Evolutionary conservation across 768 basidiomycete species (phyloP), one percentile per base, ranked within the genome.

Genomic region (Suillus alpinus): DNA sequence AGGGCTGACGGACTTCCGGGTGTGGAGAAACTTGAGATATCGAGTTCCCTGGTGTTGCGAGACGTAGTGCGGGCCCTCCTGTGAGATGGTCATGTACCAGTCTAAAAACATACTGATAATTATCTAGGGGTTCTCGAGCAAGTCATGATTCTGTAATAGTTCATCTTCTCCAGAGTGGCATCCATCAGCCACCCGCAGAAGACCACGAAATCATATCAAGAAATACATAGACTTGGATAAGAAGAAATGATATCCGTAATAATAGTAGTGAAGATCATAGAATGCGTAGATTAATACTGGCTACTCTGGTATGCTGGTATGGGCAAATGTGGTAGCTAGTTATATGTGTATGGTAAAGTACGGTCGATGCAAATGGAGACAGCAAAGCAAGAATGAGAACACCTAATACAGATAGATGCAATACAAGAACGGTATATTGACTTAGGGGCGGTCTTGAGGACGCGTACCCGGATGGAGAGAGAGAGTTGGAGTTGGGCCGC

Each of bases 1-100:
- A 84, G 96, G 44, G 95, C 89, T 2, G 96, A 98, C 69, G 76
- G 73, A 31, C 68, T 88, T 44, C 69, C 76, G 6, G 89, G 83
- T 8, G 75, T 96, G 56, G 86, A 90, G 64, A 92, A 94, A 75
- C 80, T 97, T 60, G 92, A 95, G 61, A 79, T 91, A 60, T 75
- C 83, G 5, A 88, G 86, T 50, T 91, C 94, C 7, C 72, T 74
- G n/a, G 83, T 96, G 39, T 80, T 97, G 75, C 78, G 81, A 49
- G 84, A 87, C 7, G 88, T 86, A 51, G 88, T 85, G 16, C 76
- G 73, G 59, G 70, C 75, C 8, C 77, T 91, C 26, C 66, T 89
- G 91, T 94, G 66, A 68, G 88, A 78, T 44, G 66, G 44, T 44
- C 40, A 36, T 47, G n/a, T 31, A 20, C 56, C 34, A 41, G 56